Evolutionary conservation across 2,329 filamentous ascomycete genomes (phyloP), one percentile per base, ranked within the genome.

Genomic region (Helotiales sp.): DNA sequence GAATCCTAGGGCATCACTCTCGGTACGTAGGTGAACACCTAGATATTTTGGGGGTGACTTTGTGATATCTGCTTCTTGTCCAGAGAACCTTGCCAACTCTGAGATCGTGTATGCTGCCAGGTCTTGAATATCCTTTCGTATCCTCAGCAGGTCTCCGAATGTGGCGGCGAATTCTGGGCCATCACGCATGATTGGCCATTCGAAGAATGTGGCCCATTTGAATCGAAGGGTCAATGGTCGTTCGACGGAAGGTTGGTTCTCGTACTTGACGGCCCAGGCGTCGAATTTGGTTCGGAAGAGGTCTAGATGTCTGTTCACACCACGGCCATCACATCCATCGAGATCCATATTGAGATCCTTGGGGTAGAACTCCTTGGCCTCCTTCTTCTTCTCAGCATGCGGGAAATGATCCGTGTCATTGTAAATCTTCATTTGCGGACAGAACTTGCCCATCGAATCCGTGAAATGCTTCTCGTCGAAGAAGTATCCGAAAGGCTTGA

Each of bases 21-120:
- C 83, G 5, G 82, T 83, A n/a, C 83, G 77, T 4, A 85, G 74
- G 68, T 85, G 83, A 10, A 83, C 76, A 3, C 82, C 82, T n/a
- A 75, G 70, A 28, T 68, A 76, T 37, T 69, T 69, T 13, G 69
- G 65, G 13, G 70, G 55, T 13, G 73, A 63, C 20, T 54, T 45
- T 10, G 26, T 61, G 8, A 65, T 52, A 34, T 66, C 61, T 20
- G 63, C 55, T 28, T 66, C 49, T 8, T 63, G 76, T 75, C 52
- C 73, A 57, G 34, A 73, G 74, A 79, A 83, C 80, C 63, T 79
- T 75, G 32, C 71, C 60, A 75, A 57, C 55, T 71, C 71, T 10
- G 20, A 71, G 0, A 80, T 71, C 0, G 79, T 77, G 57, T 71
- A 75, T 37, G 77, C 76, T 0, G 82, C 82, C 6, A 85, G 71